These are phyloP conservation scores for Oryza officinalis DNA, from an alignment of 176 grass and related monocot species.

Conservation along the genomic window DNA sequence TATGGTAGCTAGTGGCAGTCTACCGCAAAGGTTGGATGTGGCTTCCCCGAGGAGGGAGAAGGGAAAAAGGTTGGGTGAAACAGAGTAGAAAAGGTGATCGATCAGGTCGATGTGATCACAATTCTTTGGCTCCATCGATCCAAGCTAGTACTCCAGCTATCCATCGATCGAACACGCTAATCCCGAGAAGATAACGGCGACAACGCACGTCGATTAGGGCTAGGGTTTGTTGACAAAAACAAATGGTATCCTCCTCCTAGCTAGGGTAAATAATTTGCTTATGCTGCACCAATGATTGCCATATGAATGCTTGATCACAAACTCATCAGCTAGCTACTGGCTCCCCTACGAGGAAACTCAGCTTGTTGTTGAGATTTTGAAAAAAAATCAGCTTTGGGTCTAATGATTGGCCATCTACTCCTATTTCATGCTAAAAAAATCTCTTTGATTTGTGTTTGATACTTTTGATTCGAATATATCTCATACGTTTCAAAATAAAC, in stretches of 20 bases:
- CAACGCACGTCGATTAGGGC: conserved; percentile 18
- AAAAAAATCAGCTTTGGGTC: background rate
- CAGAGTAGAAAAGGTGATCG: conserved; percentile 26
- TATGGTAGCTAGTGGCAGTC: background rate
- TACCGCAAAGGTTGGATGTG: conserved; percentile 22
- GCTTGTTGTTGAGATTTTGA: background rate
- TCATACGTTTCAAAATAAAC: too few species aligned
- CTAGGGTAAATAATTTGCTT: conserved; percentile 61
- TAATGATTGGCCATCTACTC: background rate
- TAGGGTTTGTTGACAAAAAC: conserved; percentile 22
- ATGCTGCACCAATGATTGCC: conserved; percentile 46
- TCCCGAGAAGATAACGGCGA: conserved; percentile 24
- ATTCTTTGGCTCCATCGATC: conserved; percentile 38
- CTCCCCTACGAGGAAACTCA: background rate
- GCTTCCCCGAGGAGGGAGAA: conserved; percentile 38
- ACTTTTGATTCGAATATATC: too few species aligned
- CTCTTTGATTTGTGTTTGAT: too few species aligned
- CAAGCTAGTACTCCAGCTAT: background rate
- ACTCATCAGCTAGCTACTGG: background rate
- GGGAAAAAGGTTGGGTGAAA: conserved; percentile 39
- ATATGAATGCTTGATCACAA: conserved; percentile 11
- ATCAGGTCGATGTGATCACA: conserved; percentile 25
- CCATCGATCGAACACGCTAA: background rate
- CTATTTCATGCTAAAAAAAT: too few species aligned
- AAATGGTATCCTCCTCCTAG: conserved; percentile 1